Evolutionary conservation across 495 filamentous ascomycete species (phyloP), one percentile per base, ranked within the genome.

Genomic region (Oidiodendron maius): DNA sequence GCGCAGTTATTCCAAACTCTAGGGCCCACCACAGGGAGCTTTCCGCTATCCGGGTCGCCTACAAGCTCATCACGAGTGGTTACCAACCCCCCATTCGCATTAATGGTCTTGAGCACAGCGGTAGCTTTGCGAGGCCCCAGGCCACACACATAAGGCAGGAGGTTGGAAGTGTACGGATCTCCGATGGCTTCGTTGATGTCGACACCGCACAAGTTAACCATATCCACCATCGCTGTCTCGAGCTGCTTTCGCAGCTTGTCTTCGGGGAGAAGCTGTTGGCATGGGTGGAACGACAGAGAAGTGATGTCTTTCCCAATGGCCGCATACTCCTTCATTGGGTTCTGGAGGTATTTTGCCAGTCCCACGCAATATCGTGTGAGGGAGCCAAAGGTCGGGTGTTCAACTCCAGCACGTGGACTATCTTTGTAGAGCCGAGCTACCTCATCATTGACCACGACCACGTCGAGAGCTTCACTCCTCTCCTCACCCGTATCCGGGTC

Each of bases 1-100:
- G 94, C 90, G 53, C 88, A 94, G 59, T 98, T 98, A 64, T 87
- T 87, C 84, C 89, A 98, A 9, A 97, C 87, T 40, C 84, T 83
- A 26, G 88, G 83, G 11, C 88, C 88, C 58, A 98, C 86, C 4
- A 93, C 90, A 0, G 84, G 84, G 5, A 82, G 50, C 56, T 80
- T 78, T 40, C 85, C 81, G 44, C 83, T 82, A 22, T 91, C 85
- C 1, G 82, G 77, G 51, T 96, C 86, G 52, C 91, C 93, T 23
- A 96, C 77, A 38, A 98, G 78, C 59, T 96, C 89, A 42, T 83
- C 83, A 15, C 93, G 80, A 36, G 84, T 86, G 48, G 77, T 80
- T 24, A 97, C 84, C 21, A 83, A 71, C 3, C 91, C 91, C 5
- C 91, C 90, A 53, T 89, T 95, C 44, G 83, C 75, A 63, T 93